Conservation (phyloP, 768 basidiomycete genomes). For the Polyporus arcularius region DNA sequence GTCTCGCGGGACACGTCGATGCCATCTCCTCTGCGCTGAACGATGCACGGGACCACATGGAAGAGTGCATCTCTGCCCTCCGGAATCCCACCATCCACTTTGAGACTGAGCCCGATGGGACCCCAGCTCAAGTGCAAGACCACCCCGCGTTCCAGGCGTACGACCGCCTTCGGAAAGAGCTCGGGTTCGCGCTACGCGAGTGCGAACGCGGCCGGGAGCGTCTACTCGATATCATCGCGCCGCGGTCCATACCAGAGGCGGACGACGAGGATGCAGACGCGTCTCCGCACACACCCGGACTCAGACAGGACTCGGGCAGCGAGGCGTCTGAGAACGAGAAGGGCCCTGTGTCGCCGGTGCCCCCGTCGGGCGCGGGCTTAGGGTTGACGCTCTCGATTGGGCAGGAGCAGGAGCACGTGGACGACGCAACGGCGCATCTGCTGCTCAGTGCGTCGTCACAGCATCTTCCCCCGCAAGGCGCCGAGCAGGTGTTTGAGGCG, state of each 20-base stretch:
- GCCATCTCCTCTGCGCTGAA: constrained; percentile 67
- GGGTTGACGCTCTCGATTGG: constrained; percentile 26
- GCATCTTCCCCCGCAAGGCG: constrained; percentile 63
- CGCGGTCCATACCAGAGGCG: constrained; percentile 28
- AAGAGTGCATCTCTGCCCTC: constrained; percentile 59
- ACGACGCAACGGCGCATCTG: constrained; percentile 61
- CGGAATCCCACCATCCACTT: constrained; percentile 36
- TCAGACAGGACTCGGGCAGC: constrained; percentile 49
- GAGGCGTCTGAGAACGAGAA: constrained; percentile 62
- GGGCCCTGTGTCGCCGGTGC: constrained; percentile 38
- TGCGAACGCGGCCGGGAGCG: constrained; percentile 78
- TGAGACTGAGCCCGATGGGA: constrained; percentile 4
- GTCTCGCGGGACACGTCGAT: constrained; percentile 75
- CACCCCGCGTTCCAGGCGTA: constrained; percentile 65
- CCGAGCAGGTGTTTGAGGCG: constrained; percentile 84
- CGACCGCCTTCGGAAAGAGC: constrained; percentile 71
- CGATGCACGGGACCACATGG: constrained; percentile 69
- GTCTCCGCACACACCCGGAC: constrained; percentile 51
- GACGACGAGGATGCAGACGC: constrained; percentile 45
- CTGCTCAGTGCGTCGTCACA: constrained; percentile 50
- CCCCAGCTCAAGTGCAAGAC: constrained; percentile 19
- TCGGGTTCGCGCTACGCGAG: constrained; percentile 77
- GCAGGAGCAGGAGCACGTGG: constrained; percentile 31
- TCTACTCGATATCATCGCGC: constrained; percentile 56
- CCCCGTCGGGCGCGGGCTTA: constrained; percentile 10